Conservation (phyloP, 1,284 basidiomycete genomes). For the Leccinum insigne region DNA sequence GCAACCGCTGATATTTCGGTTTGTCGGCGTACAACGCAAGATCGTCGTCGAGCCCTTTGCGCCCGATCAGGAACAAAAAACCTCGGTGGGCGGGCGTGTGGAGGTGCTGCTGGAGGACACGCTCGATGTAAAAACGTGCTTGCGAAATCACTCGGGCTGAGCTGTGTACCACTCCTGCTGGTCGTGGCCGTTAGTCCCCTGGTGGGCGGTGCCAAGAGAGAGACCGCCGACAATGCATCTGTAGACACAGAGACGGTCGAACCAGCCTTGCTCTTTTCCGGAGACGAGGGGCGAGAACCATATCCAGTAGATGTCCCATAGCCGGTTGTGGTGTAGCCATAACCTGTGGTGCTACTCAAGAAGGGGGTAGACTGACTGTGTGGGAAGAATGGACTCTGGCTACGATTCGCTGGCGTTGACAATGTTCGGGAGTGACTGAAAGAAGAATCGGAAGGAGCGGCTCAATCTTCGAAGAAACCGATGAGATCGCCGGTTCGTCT, state of each 20-base stretch:
- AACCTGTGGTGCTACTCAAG: conserved; percentile 32
- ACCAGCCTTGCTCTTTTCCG: conserved; percentile 42
- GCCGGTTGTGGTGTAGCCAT: conserved; percentile 30
- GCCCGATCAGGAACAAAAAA: conserved; percentile 79
- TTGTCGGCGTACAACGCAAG: conserved; percentile 50
- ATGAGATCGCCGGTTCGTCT: conserved; percentile 69
- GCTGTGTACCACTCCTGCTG: no score
- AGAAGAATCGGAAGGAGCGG: conserved; percentile 31
- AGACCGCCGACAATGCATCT: conserved; percentile 35
- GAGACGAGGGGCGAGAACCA: conserved; percentile 46
- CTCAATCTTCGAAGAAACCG: conserved; percentile 69
- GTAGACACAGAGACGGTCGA: conserved; percentile 32
- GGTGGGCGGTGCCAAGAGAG: conserved; percentile 41
- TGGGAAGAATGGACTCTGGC: conserved; percentile 52
- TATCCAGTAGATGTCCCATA: conserved; percentile 32
- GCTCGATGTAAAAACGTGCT: conserved; percentile 71
- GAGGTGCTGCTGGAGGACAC: conserved; percentile 74
- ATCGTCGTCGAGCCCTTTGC: conserved; percentile 73
- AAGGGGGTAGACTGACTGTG: conserved; percentile 44
- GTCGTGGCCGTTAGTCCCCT: conserved; percentile 12
- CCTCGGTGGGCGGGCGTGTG: conserved; percentile 82
- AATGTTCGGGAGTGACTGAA: conserved; percentile 48
- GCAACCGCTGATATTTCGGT: conserved; percentile 83
- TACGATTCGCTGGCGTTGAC: conserved; percentile 54
- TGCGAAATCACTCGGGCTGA: no score